Evolutionary conservation across 2,329 filamentous ascomycete species (phyloP).

Genomic region (Fusarium robinianum): DNA sequence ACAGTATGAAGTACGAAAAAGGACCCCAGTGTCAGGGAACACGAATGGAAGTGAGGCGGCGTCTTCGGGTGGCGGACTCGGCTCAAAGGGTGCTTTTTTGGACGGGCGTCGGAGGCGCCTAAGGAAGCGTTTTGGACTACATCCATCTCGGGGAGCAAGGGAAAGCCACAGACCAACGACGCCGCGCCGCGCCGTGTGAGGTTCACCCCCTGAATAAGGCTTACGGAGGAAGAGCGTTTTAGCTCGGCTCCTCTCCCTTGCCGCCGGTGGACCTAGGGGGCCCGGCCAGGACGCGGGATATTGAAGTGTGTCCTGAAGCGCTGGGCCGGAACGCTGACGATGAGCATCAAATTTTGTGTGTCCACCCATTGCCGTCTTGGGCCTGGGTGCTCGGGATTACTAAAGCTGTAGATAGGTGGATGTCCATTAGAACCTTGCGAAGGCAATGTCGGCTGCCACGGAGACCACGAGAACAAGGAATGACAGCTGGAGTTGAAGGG

Average conservation of each 20-base stretch:
- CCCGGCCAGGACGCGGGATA: conserved; percentile 23
- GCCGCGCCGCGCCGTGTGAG: too few relatives aligned
- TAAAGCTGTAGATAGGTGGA: too few relatives aligned
- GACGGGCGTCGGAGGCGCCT: conserved; percentile 13
- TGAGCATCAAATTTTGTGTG: conserved; percentile 23
- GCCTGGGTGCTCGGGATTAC: too few relatives aligned
- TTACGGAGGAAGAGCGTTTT: conserved; percentile 31
- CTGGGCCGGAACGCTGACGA: conserved; percentile 28
- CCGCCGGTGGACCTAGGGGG: conserved; percentile 28
- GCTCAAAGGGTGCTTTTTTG: conserved; percentile 32
- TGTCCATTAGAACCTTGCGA: too few relatives aligned
- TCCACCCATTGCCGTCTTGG: not conserved
- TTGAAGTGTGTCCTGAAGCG: conserved; percentile 21
- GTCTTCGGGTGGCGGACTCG: conserved; percentile 36
- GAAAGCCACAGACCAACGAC: too few relatives aligned
- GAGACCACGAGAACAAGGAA: not conserved
- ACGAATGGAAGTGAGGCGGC: conserved; percentile 29
- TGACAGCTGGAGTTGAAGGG: conserved; percentile 6
- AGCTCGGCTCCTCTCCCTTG: conserved; percentile 35
- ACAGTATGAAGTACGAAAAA: conserved; percentile 5
- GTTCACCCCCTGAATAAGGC: conserved; percentile 20
- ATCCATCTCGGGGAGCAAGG: conserved; percentile 3
- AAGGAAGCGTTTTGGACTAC: conserved; percentile 2
- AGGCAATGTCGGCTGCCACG: conserved; percentile 1
- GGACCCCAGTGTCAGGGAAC: conserved; percentile 17